Base-by-base conservation (phyloP, 2,329 filamentous ascomycete species). In the Neofusicoccum ribis region DNA sequence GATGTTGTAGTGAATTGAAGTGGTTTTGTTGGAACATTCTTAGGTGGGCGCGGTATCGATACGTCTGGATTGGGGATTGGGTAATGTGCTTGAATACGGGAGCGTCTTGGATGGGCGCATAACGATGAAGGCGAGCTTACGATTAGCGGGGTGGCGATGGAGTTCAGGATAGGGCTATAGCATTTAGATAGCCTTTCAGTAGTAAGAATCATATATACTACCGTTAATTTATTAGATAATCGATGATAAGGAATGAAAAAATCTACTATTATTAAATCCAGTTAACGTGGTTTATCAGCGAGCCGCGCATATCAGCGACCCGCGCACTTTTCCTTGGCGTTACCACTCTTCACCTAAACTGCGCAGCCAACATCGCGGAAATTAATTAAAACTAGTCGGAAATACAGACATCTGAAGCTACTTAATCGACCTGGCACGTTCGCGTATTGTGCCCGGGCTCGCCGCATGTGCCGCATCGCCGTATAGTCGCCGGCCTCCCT, bases 381-480 rank as follows among this genome's bases (percentile, higher is more conserved):
- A 51, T 51, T 31, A 31, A 51, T 34, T n/a, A 34, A 47, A 47
- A 23, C 23, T 47, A 47, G 44, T 47, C 5, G n/a, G 43, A 64
- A 64, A 8, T 58, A 39, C 34, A 5, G 27, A 31, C n/a, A 39
- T 43, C 23, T 43, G 47, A 64, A 1, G 12, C 37, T 59, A 59
- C 46, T 61, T 31, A 31, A 17, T n/a, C 50, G 11, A n/a, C 60
- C 47, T 63, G 39, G 49, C 62, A 64, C 15, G 51, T 64, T 44
- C 62, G 12, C 15, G 27, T 9, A 59, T 65, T 65, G 39, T 65
- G 41, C 8, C 64, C 64, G 17, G 56, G 14, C 46, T 63, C 27
- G 34, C 64, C 56, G 52, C 27, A 65, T 6, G 23, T 62, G 14
- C 64, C n/a, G 39, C 46, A 65, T 27, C 52, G 37, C 44, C 43